These are phyloP conservation scores for Cardamine chenopodiifolia DNA, from an alignment of 345 rosid species.

Conservation along the genomic window DNA sequence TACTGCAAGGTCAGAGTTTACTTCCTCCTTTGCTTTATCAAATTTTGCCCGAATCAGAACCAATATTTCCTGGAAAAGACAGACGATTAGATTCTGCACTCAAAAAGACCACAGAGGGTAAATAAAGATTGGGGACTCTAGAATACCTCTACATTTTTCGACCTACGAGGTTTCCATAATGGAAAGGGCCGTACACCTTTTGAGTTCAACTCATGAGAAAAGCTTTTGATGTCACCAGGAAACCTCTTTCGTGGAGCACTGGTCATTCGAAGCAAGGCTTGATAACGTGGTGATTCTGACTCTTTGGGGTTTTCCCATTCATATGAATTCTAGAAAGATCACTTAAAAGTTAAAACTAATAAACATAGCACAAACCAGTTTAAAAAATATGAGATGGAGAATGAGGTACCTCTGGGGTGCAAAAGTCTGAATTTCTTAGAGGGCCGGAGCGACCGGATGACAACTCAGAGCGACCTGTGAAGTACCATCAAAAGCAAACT, in stretches of 20 bases:
- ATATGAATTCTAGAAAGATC: slow-evolving; percentile 56
- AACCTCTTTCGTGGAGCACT: slow-evolving; percentile 95
- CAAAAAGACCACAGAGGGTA: slow-evolving; percentile 1
- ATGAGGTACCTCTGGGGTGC: slow-evolving; percentile 88
- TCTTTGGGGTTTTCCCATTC: slow-evolving; percentile 86
- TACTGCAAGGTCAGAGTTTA: slow-evolving; percentile 93
- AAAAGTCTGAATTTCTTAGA: slow-evolving; percentile 70
- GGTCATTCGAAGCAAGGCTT: slow-evolving; percentile 93
- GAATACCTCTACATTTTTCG: slow-evolving; percentile 85
- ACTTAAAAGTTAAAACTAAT: slow-evolving; percentile 10
- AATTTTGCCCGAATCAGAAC: slow-evolving; percentile 84
- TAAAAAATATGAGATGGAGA: slow-evolving; percentile 32
- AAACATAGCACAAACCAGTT: slow-evolving; percentile 15
- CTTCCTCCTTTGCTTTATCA: slow-evolving; percentile 99
- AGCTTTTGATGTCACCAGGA: slow-evolving; percentile 96
- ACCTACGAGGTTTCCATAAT: slow-evolving; percentile 88
- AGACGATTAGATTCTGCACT: slow-evolving; percentile 36
- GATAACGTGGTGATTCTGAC: slow-evolving; percentile 98
- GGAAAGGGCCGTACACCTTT: slow-evolving; percentile 99
- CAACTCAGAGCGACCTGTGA: slow-evolving; percentile 57
- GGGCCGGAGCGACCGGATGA: slow-evolving; percentile 61
- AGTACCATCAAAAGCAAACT: slow-evolving; percentile 39
- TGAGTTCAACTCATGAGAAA: slow-evolving; percentile 97
- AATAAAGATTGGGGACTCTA: slow-evolving; percentile 15
- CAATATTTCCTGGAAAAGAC: slow-evolving; percentile 69